These are phyloP conservation scores for Clavariopsis aquatica DNA, from an alignment of 495 filamentous ascomycete species.

Conservation along the genomic window DNA sequence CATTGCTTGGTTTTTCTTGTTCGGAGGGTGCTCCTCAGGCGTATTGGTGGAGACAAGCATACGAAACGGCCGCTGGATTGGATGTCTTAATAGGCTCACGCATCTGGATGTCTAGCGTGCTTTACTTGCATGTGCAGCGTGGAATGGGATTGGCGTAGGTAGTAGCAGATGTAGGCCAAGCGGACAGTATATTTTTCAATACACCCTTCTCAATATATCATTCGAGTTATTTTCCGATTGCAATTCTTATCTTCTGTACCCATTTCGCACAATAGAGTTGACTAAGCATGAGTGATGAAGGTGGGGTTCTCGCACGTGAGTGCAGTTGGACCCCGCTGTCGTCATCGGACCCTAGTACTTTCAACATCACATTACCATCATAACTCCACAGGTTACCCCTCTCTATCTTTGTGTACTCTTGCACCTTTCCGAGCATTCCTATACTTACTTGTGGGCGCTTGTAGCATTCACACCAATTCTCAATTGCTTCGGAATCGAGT, in stretches of 20 bases:
- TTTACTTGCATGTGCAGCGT: not conserved
- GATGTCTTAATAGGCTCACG: constrained; percentile 1
- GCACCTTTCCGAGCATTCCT: not conserved
- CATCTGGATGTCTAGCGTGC: not conserved
- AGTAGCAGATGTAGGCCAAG: not conserved
- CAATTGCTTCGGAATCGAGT: not conserved
- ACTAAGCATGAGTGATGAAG: not conserved
- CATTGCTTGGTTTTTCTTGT: not conserved
- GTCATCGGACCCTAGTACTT: constrained; percentile 15
- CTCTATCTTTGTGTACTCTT: not conserved
- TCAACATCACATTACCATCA: not conserved
- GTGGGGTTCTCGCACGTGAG: not conserved
- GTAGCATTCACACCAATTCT: not conserved
- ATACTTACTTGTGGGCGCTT: not conserved
- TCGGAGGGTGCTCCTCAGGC: not conserved
- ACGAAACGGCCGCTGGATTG: not conserved
- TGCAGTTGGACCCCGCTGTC: constrained; percentile 20
- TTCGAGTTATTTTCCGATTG: not conserved
- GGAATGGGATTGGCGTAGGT: not conserved
- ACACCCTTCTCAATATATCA: not conserved
- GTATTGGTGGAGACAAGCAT: not conserved
- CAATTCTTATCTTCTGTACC: not conserved
- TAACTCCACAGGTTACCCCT: not conserved
- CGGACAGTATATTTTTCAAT: not conserved
- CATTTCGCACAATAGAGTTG: not conserved